These are phyloP conservation scores for Leccinum truebloodii DNA, from an alignment of 768 basidiomycete genomes.

Conservation along the genomic window DNA sequence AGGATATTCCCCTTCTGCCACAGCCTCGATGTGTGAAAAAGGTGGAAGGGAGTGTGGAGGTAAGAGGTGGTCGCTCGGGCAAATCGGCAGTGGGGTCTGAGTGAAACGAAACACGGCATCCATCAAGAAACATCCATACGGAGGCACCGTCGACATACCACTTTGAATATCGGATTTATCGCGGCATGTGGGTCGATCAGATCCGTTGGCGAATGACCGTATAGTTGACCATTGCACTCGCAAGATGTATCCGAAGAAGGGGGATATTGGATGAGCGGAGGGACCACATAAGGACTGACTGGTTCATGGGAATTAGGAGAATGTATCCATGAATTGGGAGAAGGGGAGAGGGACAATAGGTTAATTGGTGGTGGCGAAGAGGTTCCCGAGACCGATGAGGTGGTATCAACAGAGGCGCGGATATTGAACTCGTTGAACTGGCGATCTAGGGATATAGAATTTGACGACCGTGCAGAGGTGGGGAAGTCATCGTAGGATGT, in stretches of 20 bases:
- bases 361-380: slow-evolving; percentile 80
- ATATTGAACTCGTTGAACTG: slow-evolving; percentile 76
- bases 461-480: slow-evolving; percentile 73
- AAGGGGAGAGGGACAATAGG: slow-evolving; percentile 68
- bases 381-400: slow-evolving; percentile 57
- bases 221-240: slow-evolving; percentile 52
- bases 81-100: slow-evolving; percentile 56
- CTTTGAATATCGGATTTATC: slow-evolving; percentile 89
- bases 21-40: slow-evolving; percentile 80
- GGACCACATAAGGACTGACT: slow-evolving; percentile 38
- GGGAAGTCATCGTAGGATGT: slow-evolving; percentile 76
- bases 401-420: slow-evolving; percentile 66
- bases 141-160: slow-evolving; percentile 54
- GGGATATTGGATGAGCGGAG: slow-evolving; percentile 39
- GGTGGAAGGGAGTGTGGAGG: slow-evolving; percentile 63
- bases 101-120: slow-evolving; percentile 3
- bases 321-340: slow-evolving; percentile 56
- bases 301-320: slow-evolving; percentile 44
- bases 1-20: slow-evolving; percentile 74
- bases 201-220: slow-evolving; percentile 62
- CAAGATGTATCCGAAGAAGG: slow-evolving; percentile 44
- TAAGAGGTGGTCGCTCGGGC: slow-evolving; percentile 39
- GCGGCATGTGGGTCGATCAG: slow-evolving; percentile 61
- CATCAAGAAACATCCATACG: slow-evolving; percentile 6
- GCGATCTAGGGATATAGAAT: slow-evolving; percentile 75